Evolutionary conservation across 345 rosid genomes (phyloP), one percentile per base, ranked within the genome.

Genomic region (Geranium brycei): DNA sequence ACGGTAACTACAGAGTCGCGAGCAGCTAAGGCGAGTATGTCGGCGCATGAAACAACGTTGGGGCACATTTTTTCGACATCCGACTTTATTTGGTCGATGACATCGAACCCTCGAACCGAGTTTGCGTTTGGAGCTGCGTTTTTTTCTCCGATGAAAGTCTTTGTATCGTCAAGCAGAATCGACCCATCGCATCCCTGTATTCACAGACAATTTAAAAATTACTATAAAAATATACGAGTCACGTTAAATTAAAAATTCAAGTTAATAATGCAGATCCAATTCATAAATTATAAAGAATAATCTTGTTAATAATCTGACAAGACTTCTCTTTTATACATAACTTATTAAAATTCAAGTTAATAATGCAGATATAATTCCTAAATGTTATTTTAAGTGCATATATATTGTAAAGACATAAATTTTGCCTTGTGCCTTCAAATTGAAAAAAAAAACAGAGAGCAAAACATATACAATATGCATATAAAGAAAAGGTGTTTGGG

Each of bases 131-230:
- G 77, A n/a, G 40, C 69, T 0, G 90, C 82, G 0, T 86, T 82
- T 57, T 85, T 81, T 68, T 85, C 90, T 32, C 87, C 85, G 0
- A 51, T 66, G 31, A 85, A 85, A 19, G 68, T 62, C 1, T 81
- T 19, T 0, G 81, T 79, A 64, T 85, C 85, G 16, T 80, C 81
- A 61, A 85, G 63, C 0, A 85, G 71, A 17, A 80, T 11, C 0
- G 90, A 82, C 6, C 82, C 90, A 41, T 82, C 90, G 35, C 87
- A 85, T 7, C 90, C 87, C 85, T 85, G 62, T 30, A 31, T 14
- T 1, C 28, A 5, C 18, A 0, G 7, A 4, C 5, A 64, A 59
- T 3, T 31, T 12, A 15, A 1, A 53, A 14, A 28, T 61, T 16
- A 51, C 11, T 31, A 4, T 1, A 0, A 17, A 11, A 23, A 23